Evolutionary conservation across 2,329 filamentous ascomycete species (phyloP).

Genomic region (Didymella exigua): DNA sequence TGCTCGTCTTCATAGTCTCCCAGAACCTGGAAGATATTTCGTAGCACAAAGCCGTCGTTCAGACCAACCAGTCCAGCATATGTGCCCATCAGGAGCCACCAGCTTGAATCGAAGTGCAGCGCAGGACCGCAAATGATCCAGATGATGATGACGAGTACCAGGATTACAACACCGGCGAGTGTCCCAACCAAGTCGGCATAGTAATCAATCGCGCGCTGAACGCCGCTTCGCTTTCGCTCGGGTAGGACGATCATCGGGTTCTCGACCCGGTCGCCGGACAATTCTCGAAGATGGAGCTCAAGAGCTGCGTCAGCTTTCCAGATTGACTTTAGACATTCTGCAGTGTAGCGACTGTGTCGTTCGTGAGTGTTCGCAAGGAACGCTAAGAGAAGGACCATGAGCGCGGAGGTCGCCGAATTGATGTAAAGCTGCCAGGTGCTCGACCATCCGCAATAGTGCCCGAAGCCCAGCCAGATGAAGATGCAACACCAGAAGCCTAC

Average conservation of each 20-base stretch:
- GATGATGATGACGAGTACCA: slow-evolving; percentile 1
- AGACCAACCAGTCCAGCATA: slow-evolving; percentile 7
- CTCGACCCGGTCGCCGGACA: background rate
- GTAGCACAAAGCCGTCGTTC: slow-evolving; percentile 12
- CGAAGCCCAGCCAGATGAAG: slow-evolving; percentile 7
- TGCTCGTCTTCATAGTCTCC: slow-evolving; percentile 8
- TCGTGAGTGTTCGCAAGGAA: slow-evolving; percentile 10
- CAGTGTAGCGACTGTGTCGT: slow-evolving; percentile 1
- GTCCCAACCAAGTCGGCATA: slow-evolving; percentile 13
- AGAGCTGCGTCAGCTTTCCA: slow-evolving; percentile 8
- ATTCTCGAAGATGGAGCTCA: slow-evolving; percentile 1
- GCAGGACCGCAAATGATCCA: slow-evolving; percentile 5
- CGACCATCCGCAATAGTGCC: slow-evolving; percentile 7
- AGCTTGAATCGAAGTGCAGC: slow-evolving; percentile 3
- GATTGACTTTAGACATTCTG: slow-evolving; percentile 2
- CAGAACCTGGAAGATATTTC: slow-evolving; percentile 4
- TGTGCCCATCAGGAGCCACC: slow-evolving; percentile 11
- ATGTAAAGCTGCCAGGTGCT: slow-evolving; percentile 8
- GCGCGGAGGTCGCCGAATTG: slow-evolving; percentile 8
- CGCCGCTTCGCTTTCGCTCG: background rate
- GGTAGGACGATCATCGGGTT: background rate
- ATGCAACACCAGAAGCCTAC: slow-evolving; percentile 7
- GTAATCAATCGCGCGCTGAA: slow-evolving; percentile 10
- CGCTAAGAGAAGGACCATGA: slow-evolving; percentile 7
- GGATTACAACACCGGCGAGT: slow-evolving; percentile 7